Evolutionary conservation across 2,329 filamentous ascomycete genomes (phyloP).

Genomic region (Pseudopyrenochaeta lycopersici): DNA sequence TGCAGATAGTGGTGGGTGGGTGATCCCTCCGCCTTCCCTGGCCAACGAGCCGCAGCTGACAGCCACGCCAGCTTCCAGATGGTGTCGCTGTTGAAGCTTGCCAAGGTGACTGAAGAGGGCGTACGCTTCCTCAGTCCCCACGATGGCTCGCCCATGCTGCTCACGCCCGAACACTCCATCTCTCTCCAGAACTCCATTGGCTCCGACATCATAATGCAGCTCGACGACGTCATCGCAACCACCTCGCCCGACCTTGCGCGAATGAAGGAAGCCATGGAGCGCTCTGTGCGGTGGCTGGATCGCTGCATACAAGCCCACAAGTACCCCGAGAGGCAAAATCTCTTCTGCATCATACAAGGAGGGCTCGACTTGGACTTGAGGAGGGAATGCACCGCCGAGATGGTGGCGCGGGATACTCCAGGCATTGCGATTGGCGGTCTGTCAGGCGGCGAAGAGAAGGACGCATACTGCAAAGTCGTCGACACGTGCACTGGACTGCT

Average conservation of each 20-base stretch:
- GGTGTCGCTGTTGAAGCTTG: conserved; percentile 94
- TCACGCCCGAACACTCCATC: conserved; percentile 97
- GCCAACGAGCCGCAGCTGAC: conserved; percentile 36
- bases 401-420: conserved; percentile 90
- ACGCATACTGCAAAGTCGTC: conserved; percentile 91
- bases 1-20: conserved; percentile 57
- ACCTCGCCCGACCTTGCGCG: conserved; percentile 88
- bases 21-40: conserved; percentile 30
- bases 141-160: conserved; percentile 92
- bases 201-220: conserved; percentile 99
- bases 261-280: conserved; percentile 94
- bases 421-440: conserved; percentile 96
- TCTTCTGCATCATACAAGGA: conserved; percentile 99
- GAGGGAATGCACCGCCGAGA: conserved; percentile 81
- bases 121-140: conserved; percentile 96
- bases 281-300: conserved; percentile 94
- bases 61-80: conserved; percentile 82
- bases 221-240: conserved; percentile 96
- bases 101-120: conserved; percentile 93
- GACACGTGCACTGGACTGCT: conserved; percentile 83
- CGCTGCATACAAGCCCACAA: conserved; percentile 91
- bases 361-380: conserved; percentile 89
- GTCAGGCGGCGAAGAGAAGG: conserved; percentile 93
- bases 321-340: conserved; percentile 83
- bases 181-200: conserved; percentile 95